phyloP scores from a whole-genome alignment of 2,329 filamentous ascomycete genomes.

The Xylaria polymorpha region DNA sequence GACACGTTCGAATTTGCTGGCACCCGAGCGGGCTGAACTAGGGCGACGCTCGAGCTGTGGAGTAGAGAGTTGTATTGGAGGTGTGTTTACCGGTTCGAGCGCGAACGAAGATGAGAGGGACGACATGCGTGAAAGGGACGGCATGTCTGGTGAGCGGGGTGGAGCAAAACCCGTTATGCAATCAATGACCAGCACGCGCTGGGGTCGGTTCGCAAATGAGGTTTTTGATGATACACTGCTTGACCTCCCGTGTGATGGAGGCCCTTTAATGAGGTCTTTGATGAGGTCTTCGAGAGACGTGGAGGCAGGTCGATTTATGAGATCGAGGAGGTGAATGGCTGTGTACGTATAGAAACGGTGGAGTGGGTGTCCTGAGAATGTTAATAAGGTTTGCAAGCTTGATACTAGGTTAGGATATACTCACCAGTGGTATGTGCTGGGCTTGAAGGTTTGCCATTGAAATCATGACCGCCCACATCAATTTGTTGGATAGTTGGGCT shows the following conservation, averaged over 20 bases:
- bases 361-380: slow-evolving; percentile 65
- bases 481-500: slow-evolving; percentile 70
- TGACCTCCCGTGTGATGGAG: slow-evolving; percentile 31
- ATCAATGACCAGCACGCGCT: slow-evolving; percentile 69
- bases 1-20: slow-evolving; percentile 47
- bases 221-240: slow-evolving; percentile 35
- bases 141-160: slow-evolving; percentile 59
- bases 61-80: slow-evolving; percentile 43
- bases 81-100: slow-evolving; percentile 44
- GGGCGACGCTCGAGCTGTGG: slow-evolving; percentile 44
- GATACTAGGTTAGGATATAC: slow-evolving; percentile 34
- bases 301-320: slow-evolving; percentile 61
- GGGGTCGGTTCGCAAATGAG: slow-evolving; percentile 46
- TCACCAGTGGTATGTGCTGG: slow-evolving; percentile 62
- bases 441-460: slow-evolving; percentile 58
- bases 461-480: slow-evolving; percentile 61
- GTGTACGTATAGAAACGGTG: slow-evolving; percentile 72
- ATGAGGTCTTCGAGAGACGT: slow-evolving; percentile 38
- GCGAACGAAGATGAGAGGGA: slow-evolving; percentile 53
- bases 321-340: slow-evolving; percentile 67
- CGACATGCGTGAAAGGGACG: slow-evolving; percentile 60
- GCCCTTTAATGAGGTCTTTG: slow-evolving; percentile 34
- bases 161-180: slow-evolving; percentile 67
- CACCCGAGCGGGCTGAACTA: slow-evolving; percentile 45
- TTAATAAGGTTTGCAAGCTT: slow-evolving; percentile 24